Base-by-base conservation (phyloP, 768 basidiomycete species). In the Chalciporus chontae region DNA sequence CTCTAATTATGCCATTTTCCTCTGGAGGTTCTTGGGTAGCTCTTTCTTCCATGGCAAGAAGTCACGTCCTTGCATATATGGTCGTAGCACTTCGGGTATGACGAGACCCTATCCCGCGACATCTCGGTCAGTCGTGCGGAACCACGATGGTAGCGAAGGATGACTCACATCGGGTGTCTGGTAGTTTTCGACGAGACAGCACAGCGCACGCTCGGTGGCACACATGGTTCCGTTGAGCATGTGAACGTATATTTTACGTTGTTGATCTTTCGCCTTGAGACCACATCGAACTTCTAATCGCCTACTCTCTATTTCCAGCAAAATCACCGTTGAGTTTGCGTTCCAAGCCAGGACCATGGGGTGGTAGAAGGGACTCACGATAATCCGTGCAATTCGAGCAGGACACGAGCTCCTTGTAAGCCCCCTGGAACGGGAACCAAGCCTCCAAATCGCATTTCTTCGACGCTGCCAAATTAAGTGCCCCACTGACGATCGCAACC, bases 331-430 rank as follows among this genome's bases (percentile, higher is more conserved):
- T 56, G 9, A 36, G 14, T 43, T 40, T 45, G 38, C 46, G 24
- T 21, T 27, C 14, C 21, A 14, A 9, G n/a, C 24, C 50, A 45
- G 8, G 46, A 40, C n/a, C 8, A 9, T 15, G 34, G 15, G 11
- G 15, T 43, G 26, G 31, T 17, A 13, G 11, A 24, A 45, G 15
- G 11, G 21, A 81, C 91, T 72, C 65, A 98, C 95, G 96, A 70
- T 99, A 98, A 68, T 98, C 96, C 18, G 95, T 97, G 73, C 96
- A 99, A 68, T 99, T 99, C 65, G 91, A 94, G 68, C 93, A 94
- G 57, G 90, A 94, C 32, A 98, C 96, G 37, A 99, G 75, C 75
- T 99, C 96, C 77, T 98, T 99, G 76, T 94, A 94, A 45, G 77
- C 85, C 43, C 84, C 84, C 71, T 98, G 96, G 81, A 91, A 97